Base-by-base conservation (phyloP, 2,329 filamentous ascomycete genomes). In the Metarhizium rileyi region DNA sequence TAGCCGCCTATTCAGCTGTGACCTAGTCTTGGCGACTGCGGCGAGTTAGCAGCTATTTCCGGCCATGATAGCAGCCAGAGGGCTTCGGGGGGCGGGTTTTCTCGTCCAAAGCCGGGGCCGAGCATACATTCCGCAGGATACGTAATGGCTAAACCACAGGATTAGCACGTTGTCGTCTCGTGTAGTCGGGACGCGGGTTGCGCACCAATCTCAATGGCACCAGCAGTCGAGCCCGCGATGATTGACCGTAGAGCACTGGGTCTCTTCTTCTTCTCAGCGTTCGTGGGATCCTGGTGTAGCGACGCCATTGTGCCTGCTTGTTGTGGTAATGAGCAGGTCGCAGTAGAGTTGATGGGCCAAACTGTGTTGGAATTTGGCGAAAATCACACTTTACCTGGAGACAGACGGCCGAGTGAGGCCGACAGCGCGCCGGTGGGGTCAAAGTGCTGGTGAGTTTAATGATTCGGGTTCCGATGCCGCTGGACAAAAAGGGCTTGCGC, bases 51-150 rank as follows among this genome's bases (percentile, higher is more conserved):
- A 51, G n/a, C n/a, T n/a, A n/a, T n/a, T n/a, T n/a, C n/a, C n/a
- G n/a, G n/a, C n/a, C n/a, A n/a, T n/a, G n/a, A n/a, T n/a, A n/a
- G n/a, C n/a, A n/a, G n/a, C n/a, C n/a, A n/a, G n/a, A n/a, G n/a
- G n/a, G n/a, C n/a, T n/a, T n/a, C n/a, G n/a, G n/a, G n/a, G n/a
- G n/a, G n/a, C n/a, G n/a, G n/a, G n/a, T n/a, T n/a, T n/a, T n/a
- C n/a, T n/a, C n/a, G n/a, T n/a, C n/a, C n/a, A n/a, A n/a, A n/a
- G n/a, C n/a, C n/a, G n/a, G n/a, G n/a, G n/a, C n/a, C n/a, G n/a
- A n/a, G 69, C 77, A 59, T 81, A 90, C 86, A 95, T 70, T 96
- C 90, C 61, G 90, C 90, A 50, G 90, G 90, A 68, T 95, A 96
- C 55, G 90, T 95, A 60, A 95, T 94, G 54, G 90, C 74, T 76